Base-by-base conservation (phyloP, 768 basidiomycete species). In the Suillus hirtellus region DNA sequence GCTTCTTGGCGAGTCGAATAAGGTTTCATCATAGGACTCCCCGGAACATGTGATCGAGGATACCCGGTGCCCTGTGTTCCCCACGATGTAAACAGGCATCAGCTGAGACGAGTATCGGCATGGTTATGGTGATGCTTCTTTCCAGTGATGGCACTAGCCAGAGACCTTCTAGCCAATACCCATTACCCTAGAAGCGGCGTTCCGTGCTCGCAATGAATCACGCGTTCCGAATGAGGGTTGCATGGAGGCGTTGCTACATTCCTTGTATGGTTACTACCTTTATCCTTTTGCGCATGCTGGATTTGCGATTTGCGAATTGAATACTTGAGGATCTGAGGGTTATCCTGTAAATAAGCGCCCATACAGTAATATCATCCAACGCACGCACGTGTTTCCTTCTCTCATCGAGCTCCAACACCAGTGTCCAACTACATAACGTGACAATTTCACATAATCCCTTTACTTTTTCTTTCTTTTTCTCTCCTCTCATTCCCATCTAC, bases 401-500 rank as follows among this genome's bases (percentile, higher is more conserved):
- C 52, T 27, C 49, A 27, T 27, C 27, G 24, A 31, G 31, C 31
- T 31, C 31, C 31, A 53, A 53, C 52, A 53, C 52, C 50, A 14
- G 49, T 31, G 27, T 50, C 44, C 49, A 50, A 15, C 49, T 9
- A 5, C 49, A 50, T 27, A 31, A 19, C 15, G 37, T 38, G 10
- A 15, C 50, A 24, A 24, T 14, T 47, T 49, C 21, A 24, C 47
- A 24, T 52, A 52, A 19, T 52, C 19, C 37, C 43, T 62, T 62
- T 49, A 37, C 61, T 47, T 47, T 65, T 62, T 42, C 61, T 42
- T n/a, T 43, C 31, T 49, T 44, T 60, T 50, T 58, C 5, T 59
- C 34, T 44, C 19, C 8, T 44, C 17, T 37, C 50, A 31, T 0
- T 53, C 53, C 19, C 47, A 64, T 27, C 24, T 10, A 56, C 21